A percentile compares a stretch with the other conserved stretches of the same genome.
These are phyloP conservation scores for Castanea sativa DNA, from an alignment of 306 rosid species.

Conservation along the genomic window DNA sequence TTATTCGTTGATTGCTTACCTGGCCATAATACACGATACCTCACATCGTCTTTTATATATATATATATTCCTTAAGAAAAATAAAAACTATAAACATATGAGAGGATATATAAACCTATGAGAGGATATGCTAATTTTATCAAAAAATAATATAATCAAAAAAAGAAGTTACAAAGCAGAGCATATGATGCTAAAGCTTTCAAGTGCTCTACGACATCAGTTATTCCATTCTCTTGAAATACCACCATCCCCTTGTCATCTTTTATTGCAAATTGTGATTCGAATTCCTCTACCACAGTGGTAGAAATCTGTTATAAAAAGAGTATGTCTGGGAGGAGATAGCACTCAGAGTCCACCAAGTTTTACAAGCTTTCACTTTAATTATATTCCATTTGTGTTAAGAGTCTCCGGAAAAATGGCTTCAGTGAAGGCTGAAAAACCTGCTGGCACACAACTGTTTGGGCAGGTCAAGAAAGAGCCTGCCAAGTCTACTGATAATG, in stretches of 20 bases:
- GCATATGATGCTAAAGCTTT: slow-evolving; percentile 29
- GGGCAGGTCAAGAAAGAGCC: slow-evolving; percentile 53
- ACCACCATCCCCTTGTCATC: slow-evolving; percentile 7
- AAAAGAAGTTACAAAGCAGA: slow-evolving; percentile 11
- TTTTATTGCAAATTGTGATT: slow-evolving; percentile 11
- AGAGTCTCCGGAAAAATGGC: slow-evolving; percentile 29
- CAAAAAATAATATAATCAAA: neutral
- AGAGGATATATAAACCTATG: neutral
- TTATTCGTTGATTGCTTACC: too few species aligned
- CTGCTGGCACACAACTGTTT: slow-evolving; percentile 36
- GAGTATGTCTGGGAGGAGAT: neutral
- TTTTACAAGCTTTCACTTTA: neutral
- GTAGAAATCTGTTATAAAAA: slow-evolving; percentile 20
- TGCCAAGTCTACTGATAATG: slow-evolving; percentile 27
- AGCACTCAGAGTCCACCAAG: neutral
- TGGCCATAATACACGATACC: too few species aligned
- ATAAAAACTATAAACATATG: neutral
- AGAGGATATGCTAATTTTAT: neutral
- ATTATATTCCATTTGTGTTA: neutral
- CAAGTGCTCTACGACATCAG: slow-evolving; percentile 4
- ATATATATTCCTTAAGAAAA: too few species aligned
- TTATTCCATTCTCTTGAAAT: slow-evolving; percentile 13
- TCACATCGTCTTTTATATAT: too few species aligned
- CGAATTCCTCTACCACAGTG: slow-evolving; percentile 19
- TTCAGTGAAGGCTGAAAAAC: slow-evolving; percentile 39